phyloP scores from a whole-genome alignment of 257 asterid species.

The Craterostigma plantagineum region DNA sequence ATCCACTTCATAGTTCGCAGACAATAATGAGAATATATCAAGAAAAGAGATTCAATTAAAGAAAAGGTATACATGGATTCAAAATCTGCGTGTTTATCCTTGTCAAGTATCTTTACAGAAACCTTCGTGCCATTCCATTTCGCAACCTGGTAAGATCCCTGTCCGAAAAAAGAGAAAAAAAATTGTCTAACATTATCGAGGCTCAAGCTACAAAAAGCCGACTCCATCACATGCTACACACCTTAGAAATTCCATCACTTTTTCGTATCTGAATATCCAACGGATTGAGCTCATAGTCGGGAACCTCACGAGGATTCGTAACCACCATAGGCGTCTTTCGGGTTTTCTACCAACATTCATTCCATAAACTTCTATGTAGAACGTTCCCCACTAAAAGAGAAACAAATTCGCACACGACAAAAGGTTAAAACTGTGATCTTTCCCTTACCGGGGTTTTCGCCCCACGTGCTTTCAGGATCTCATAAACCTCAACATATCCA shows the following conservation, averaged over 20 bases:
- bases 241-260: slow-evolving; percentile 91
- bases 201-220: no score
- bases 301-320: slow-evolving; percentile 90
- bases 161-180: no score
- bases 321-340: slow-evolving; percentile 94
- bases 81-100: slow-evolving; percentile 59
- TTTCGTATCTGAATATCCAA: slow-evolving; percentile 76
- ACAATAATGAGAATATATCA: no score
- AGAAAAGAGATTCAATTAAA: no score
- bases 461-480: slow-evolving; percentile 85
- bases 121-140: slow-evolving; percentile 97
- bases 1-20: no score
- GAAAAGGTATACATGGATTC: slow-evolving; percentile 77
- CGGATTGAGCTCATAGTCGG: slow-evolving; percentile 95
- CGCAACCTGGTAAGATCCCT: slow-evolving; percentile 98
- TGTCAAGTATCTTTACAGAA: slow-evolving; percentile 90
- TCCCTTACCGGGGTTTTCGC: slow-evolving; percentile 69
- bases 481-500: slow-evolving; percentile 61
- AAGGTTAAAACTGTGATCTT: slow-evolving; percentile 4
- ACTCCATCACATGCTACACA: no score
- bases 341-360: slow-evolving; percentile 48
- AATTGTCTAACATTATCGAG: no score
- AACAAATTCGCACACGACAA: slow-evolving; percentile 10
- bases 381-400: no score
- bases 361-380: no score